A percentile compares a stretch with the other conserved stretches of the same genome.
Evolutionary conservation across 495 filamentous ascomycete species (phyloP).

Genomic region (Penicillium diatomitis): DNA sequence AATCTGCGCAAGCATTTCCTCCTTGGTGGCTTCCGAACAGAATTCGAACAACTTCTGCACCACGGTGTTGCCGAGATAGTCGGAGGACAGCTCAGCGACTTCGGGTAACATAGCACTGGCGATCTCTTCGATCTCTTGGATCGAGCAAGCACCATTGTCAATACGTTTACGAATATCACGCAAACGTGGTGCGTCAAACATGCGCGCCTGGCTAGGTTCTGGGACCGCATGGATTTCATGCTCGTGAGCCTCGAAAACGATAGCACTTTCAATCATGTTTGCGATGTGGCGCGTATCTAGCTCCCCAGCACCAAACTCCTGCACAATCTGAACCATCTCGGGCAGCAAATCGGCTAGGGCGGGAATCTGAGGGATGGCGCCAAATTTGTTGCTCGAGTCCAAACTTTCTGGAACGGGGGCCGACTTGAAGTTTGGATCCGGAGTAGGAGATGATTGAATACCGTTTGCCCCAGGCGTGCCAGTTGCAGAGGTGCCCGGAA

Average conservation of each 20-base stretch:
- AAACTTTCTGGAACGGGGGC: slow-evolving; percentile 21
- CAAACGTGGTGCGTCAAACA: slow-evolving; percentile 91
- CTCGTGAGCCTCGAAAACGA: slow-evolving; percentile 60
- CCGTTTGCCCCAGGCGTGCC: slow-evolving; percentile 78
- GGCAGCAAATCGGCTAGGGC: slow-evolving; percentile 63
- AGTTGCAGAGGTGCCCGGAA: slow-evolving; percentile 67
- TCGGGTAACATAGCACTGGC: slow-evolving; percentile 90
- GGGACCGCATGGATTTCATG: slow-evolving; percentile 83
- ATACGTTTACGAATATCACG: slow-evolving; percentile 96
- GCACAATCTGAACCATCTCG: slow-evolving; percentile 80
- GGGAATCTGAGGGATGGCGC: slow-evolving; percentile 56
- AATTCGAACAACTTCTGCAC: slow-evolving; percentile 97
- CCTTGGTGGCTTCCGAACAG: slow-evolving; percentile 82
- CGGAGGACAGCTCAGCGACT: slow-evolving; percentile 86
- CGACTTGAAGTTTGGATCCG: slow-evolving; percentile 55
- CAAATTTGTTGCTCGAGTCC: slow-evolving; percentile 30
- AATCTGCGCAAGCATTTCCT: slow-evolving; percentile 84
- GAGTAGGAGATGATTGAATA: slow-evolving; percentile 85
- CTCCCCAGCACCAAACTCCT: slow-evolving; percentile 79
- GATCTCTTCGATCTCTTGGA: slow-evolving; percentile 83
- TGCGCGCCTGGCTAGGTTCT: slow-evolving; percentile 80
- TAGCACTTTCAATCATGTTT: slow-evolving; percentile 62
- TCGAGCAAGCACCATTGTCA: slow-evolving; percentile 81
- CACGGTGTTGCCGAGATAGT: slow-evolving; percentile 98
- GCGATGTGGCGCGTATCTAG: slow-evolving; percentile 68